Conservation (phyloP, 2,329 filamentous ascomycete species). For the Zasmidium cellare region DNA sequence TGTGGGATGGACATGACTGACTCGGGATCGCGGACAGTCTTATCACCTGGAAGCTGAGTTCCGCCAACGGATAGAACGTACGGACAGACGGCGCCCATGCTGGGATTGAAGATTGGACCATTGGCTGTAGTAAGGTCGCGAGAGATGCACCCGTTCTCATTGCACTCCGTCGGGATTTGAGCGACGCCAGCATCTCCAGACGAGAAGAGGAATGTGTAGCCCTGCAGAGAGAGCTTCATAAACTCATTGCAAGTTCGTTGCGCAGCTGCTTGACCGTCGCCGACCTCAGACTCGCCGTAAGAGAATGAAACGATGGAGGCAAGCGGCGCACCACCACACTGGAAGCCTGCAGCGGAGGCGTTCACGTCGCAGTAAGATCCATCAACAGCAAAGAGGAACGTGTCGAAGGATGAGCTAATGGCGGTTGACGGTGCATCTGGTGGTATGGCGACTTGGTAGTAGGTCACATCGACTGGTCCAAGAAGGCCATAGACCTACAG, state of each 20-base stretch:
- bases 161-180: conserved; percentile 21
- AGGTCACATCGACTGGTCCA: not conserved
- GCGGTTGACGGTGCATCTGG: conserved; percentile 43
- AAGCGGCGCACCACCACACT: conserved; percentile 32
- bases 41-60: conserved; percentile 36
- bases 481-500: not conserved
- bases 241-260: conserved; percentile 55
- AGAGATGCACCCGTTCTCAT: conserved; percentile 4
- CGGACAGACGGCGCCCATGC: conserved; percentile 48
- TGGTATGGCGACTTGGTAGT: not conserved
- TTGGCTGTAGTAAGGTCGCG: conserved; percentile 11
- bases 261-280: conserved; percentile 49
- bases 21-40: conserved; percentile 31
- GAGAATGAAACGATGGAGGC: conserved; percentile 33
- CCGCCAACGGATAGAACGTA: conserved; percentile 55
- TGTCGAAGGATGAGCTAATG: conserved; percentile 34
- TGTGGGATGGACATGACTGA: conserved; percentile 9
- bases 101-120: conserved; percentile 44
- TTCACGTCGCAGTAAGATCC: conserved; percentile 36
- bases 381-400: conserved; percentile 47
- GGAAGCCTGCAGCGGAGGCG: not conserved
- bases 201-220: conserved; percentile 52
- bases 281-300: conserved; percentile 51
- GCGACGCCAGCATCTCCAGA: conserved; percentile 44
- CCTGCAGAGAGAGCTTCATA: conserved; percentile 57